These are phyloP conservation scores for Pseudofabraea citricarpa DNA, from an alignment of 2,329 filamentous ascomycete species.

Conservation along the genomic window DNA sequence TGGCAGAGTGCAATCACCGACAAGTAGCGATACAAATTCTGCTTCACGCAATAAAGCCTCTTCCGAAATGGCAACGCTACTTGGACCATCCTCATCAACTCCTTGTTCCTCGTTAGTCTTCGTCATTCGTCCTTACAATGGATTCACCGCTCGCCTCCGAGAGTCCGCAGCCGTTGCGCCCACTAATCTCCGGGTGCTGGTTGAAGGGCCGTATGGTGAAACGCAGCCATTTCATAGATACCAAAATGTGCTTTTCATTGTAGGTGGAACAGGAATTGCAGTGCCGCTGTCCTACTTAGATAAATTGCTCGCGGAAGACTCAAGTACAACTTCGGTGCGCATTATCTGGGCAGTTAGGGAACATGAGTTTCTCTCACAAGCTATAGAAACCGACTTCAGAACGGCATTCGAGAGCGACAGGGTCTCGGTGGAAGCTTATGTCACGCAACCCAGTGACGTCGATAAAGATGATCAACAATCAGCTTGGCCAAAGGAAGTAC, in stretches of 20 bases:
- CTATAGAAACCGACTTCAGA: slow-evolving; percentile 30
- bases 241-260: slow-evolving; percentile 35
- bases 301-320: not conserved
- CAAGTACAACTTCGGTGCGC: slow-evolving; percentile 17
- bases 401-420: slow-evolving; percentile 23
- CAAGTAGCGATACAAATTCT: not conserved
- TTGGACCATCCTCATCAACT: not conserved
- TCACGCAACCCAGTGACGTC: slow-evolving; percentile 21
- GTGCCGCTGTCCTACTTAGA: slow-evolving; percentile 35
- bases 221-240: slow-evolving; percentile 33
- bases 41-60: slow-evolving; percentile 29
- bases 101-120: slow-evolving; percentile 31
- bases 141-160: slow-evolving; percentile 30
- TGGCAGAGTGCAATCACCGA: not conserved
- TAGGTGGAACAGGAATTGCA: slow-evolving; percentile 40
- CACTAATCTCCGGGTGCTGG: slow-evolving; percentile 30
- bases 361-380: slow-evolving; percentile 30
- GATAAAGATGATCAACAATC: slow-evolving; percentile 1
- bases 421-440: slow-evolving; percentile 32
- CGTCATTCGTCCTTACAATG: slow-evolving; percentile 37
- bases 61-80: slow-evolving; percentile 14
- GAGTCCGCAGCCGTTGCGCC: slow-evolving; percentile 24
- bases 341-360: slow-evolving; percentile 41
- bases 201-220: slow-evolving; percentile 42
- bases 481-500: slow-evolving; percentile 12